Conservation (phyloP, 208 protist species). For the Leishmania aethiopica region DNA sequence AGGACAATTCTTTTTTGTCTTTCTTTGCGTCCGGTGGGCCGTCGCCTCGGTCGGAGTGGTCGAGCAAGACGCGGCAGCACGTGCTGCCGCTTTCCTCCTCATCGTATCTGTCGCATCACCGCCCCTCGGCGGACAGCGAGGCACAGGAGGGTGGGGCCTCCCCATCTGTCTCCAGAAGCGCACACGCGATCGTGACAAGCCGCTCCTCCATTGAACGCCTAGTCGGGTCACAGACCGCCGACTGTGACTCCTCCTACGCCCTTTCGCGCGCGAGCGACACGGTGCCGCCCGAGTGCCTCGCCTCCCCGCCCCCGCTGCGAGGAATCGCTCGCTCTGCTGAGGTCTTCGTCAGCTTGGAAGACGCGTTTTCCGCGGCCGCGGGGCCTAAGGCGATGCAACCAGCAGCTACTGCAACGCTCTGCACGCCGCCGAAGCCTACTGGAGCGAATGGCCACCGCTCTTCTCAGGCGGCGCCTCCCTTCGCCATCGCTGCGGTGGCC, state of each 20-base stretch:
- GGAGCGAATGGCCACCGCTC: neutral
- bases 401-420: neutral
- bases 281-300: neutral
- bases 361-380: neutral
- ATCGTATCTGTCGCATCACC: neutral
- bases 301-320: neutral
- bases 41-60: constrained; percentile 17
- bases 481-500: neutral
- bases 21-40: constrained; percentile 14
- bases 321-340: neutral
- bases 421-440: neutral
- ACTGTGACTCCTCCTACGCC: neutral
- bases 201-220: neutral
- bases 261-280: neutral
- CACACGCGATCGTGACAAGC: neutral
- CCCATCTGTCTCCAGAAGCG: neutral
- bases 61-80: constrained; percentile 18
- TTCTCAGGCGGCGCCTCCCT: neutral
- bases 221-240: neutral
- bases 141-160: neutral
- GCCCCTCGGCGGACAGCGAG: neutral
- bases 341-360: neutral
- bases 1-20: constrained; percentile 14
- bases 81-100: neutral
- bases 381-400: neutral